phyloP scores from a whole-genome alignment of 2,329 filamentous ascomycete species.

The Fusarium sp. region DNA sequence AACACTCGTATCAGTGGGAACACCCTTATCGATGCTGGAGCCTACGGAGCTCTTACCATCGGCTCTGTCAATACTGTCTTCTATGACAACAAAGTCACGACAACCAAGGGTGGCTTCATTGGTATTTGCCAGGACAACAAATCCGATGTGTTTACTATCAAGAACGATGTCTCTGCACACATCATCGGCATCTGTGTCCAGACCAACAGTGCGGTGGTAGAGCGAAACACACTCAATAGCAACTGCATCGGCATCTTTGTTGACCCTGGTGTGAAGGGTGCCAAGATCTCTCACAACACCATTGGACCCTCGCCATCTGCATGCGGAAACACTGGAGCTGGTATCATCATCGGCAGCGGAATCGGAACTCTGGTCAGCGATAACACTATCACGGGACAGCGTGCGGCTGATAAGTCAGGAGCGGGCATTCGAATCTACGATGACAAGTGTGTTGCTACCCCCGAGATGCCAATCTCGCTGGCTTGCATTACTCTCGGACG shows the following conservation, averaged over 20 bases:
- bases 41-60: slow-evolving; percentile 55
- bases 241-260: slow-evolving; percentile 52
- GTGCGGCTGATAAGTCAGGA: slow-evolving; percentile 26
- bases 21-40: slow-evolving; percentile 32
- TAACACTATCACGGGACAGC: slow-evolving; percentile 49
- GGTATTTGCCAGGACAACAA: slow-evolving; percentile 55
- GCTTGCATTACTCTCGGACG: slow-evolving; percentile 28
- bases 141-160: slow-evolving; percentile 45
- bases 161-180: slow-evolving; percentile 52
- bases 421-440: slow-evolving; percentile 47
- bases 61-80: slow-evolving; percentile 52
- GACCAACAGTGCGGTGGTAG: slow-evolving; percentile 50
- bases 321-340: slow-evolving; percentile 31
- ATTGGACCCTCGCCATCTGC: slow-evolving; percentile 40
- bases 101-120: slow-evolving; percentile 42
- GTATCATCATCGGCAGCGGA: slow-evolving; percentile 50
- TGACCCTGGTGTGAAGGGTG: slow-evolving; percentile 51
- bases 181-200: slow-evolving; percentile 54
- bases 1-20: slow-evolving; percentile 41
- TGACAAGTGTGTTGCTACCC: slow-evolving; percentile 29
- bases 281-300: slow-evolving; percentile 50
- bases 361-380: slow-evolving; percentile 46
- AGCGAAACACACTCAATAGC: slow-evolving; percentile 51
- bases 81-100: slow-evolving; percentile 48
- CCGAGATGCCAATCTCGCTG: neutral